These are phyloP conservation scores for Phytophthora macrochlamydospora DNA, from an alignment of 352 stramenopile species.

Conservation along the genomic window DNA sequence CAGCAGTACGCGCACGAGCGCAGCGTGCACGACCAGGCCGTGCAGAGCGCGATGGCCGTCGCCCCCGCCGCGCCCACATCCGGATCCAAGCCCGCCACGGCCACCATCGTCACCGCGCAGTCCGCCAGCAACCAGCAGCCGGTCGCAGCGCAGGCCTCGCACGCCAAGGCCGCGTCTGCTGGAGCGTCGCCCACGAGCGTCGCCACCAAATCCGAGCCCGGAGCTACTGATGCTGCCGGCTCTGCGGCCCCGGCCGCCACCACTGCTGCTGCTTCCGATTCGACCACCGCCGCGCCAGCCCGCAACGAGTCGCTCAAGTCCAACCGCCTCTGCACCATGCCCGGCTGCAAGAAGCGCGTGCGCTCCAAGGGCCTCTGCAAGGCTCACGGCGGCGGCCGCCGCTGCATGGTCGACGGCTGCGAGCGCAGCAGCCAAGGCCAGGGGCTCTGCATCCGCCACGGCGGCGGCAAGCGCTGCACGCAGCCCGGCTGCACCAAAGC, in stretches of 20 bases:
- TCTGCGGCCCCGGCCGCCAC: background rate
- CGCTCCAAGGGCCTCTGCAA: constrained; percentile 88
- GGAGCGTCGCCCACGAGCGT: constrained; percentile 32
- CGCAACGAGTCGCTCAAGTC: constrained; percentile 78
- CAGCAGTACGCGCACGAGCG: constrained; percentile 56
- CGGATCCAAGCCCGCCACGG: background rate
- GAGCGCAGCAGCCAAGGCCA: constrained; percentile 83
- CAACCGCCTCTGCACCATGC: constrained; percentile 83
- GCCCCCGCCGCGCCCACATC: constrained; percentile 3
- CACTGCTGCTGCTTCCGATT: background rate
- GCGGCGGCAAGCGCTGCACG: constrained; percentile 82
- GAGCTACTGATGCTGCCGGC: too few species aligned
- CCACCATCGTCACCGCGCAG: constrained; percentile 4
- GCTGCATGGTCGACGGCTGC: constrained; percentile 84
- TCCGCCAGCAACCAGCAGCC: constrained; percentile 1
- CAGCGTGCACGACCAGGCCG: constrained; percentile 39
- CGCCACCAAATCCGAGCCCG: constrained; percentile 19
- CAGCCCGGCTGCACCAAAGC: constrained; percentile 81
- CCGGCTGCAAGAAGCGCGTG: constrained; percentile 83
- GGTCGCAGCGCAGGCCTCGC: background rate
- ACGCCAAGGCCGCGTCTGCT: constrained; percentile 21
- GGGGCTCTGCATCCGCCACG: constrained; percentile 84
- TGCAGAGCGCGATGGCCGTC: constrained; percentile 32
- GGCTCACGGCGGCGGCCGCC: constrained; percentile 74
- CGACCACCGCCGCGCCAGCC: constrained; percentile 1